These are phyloP conservation scores for Lactarius akahatsu DNA, from an alignment of 768 basidiomycete species.

Conservation along the genomic window DNA sequence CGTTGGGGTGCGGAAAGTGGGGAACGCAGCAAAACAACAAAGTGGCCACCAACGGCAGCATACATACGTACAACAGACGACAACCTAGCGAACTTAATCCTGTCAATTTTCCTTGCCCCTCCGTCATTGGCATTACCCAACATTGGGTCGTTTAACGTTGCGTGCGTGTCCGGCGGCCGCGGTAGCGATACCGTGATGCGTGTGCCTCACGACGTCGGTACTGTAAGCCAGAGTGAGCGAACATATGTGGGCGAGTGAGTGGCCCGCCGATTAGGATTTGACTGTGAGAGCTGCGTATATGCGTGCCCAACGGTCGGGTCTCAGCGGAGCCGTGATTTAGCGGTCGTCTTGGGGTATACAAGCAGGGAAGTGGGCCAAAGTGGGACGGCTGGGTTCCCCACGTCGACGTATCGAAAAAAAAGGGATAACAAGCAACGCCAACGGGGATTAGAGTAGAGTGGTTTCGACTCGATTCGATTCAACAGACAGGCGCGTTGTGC, in stretches of 20 bases:
- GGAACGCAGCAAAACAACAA: not conserved
- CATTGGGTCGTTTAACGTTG: not conserved
- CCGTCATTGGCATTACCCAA: not conserved
- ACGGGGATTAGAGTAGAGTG: not conserved
- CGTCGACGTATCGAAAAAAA: not conserved
- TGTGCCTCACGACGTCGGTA: not conserved
- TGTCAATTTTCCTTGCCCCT: not conserved
- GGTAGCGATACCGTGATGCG: not conserved
- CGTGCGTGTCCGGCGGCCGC: not conserved
- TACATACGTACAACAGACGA: not conserved
- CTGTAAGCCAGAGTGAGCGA: constrained; percentile 3
- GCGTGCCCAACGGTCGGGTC: not conserved
- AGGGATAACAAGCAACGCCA: not conserved
- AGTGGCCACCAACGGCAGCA: not conserved
- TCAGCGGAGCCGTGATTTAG: not conserved
- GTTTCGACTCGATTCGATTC: not conserved
- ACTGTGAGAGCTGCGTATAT: not conserved
- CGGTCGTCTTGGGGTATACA: not conserved
- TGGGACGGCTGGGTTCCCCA: no score
- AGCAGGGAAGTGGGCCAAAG: not conserved
- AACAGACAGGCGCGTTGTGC: not conserved
- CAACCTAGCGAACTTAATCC: not conserved
- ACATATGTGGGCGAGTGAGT: not conserved
- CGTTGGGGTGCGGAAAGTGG: not conserved
- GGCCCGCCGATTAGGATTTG: not conserved